Conservation (phyloP, 139 green algal genomes). For the Asterochloris erici region DNA sequence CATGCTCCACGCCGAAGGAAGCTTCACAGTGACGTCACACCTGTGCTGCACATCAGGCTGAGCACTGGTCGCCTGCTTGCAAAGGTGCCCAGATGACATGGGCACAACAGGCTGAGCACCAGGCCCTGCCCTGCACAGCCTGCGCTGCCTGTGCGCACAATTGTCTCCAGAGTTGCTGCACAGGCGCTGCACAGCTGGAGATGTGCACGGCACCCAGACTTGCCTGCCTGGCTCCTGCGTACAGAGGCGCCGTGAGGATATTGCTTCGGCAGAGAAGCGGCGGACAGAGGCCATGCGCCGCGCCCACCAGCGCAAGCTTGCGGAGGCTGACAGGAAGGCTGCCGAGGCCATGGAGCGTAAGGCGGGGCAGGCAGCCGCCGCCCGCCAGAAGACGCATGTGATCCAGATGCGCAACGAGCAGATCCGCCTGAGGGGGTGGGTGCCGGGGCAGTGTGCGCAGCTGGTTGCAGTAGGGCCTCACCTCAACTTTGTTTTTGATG, state of each 20-base stretch:
- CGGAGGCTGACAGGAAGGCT: neutral
- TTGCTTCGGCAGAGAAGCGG: neutral
- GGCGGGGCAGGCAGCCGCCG: neutral
- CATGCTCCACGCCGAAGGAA: too few relatives aligned
- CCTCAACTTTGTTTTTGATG: neutral
- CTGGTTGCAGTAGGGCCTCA: neutral
- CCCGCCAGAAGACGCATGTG: neutral
- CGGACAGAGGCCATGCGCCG: neutral
- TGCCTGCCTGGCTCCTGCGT: neutral
- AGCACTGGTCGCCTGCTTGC: too few relatives aligned
- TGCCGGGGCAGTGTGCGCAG: neutral
- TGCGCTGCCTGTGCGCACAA: too few relatives aligned
- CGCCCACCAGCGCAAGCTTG: constrained; percentile 11
- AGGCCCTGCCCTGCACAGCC: too few relatives aligned
- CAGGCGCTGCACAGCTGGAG: too few relatives aligned
- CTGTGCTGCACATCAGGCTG: too few relatives aligned
- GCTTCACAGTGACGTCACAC: too few relatives aligned
- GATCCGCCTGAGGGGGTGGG: neutral
- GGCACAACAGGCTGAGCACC: too few relatives aligned
- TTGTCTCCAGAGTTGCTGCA: too few relatives aligned
- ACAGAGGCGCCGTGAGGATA: neutral
- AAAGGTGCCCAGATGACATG: too few relatives aligned
- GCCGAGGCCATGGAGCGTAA: neutral
- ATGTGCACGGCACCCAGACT: too few relatives aligned
- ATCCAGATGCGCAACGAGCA: constrained; percentile 5